Evolutionary conservation across 2,329 filamentous ascomycete species (phyloP), one percentile per base, ranked within the genome.

Genomic region (Fusarium sp.): DNA sequence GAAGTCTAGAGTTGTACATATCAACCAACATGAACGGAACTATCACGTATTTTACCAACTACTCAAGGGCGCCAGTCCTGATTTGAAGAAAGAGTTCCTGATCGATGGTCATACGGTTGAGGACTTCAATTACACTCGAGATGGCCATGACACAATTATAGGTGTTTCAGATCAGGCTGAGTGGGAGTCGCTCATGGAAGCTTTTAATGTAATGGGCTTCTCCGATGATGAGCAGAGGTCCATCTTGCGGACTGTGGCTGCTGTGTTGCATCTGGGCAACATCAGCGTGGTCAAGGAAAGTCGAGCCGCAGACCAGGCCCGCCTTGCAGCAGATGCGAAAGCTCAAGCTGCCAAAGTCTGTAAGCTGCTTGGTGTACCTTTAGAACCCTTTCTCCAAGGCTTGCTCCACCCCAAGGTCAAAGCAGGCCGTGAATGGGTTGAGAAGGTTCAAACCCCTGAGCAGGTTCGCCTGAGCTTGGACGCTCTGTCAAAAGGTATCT

Each of bases 11-110:
- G 96, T 99, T 9, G 95, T 99, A 20, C 90, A 90, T 40, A 88
- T 97, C 63, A 97, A 96, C 74, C 76, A 87, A 1, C 91, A 93
- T 56, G 96, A 99, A 81, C 89, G 96, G 53, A 99, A 96, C 74
- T 99, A 99, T 77, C 96, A 99, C 77, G 85, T 99, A 56, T 99
- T 99, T 78, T 99, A 99, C 76, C 96, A 99, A 78, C 85, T 99
- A 17, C 83, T 99, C 6, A 92, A 91, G 70, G 96, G 96, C 23
- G 93, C 94, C 1, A 91, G 93, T 74, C 79, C 82, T 23, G 82
- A 85, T 46, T 87, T 94, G 80, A 94, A 92, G 71, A 87, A 89
- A 52, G 88, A 92, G 14, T 90, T 98, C 56, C 82, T 96, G 30
- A 81, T 99, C 3, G 87, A 89, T 42, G 88, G 89, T 40, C 82